phyloP scores from a whole-genome alignment of 1,284 basidiomycete genomes.

The Mycena citricolor region DNA sequence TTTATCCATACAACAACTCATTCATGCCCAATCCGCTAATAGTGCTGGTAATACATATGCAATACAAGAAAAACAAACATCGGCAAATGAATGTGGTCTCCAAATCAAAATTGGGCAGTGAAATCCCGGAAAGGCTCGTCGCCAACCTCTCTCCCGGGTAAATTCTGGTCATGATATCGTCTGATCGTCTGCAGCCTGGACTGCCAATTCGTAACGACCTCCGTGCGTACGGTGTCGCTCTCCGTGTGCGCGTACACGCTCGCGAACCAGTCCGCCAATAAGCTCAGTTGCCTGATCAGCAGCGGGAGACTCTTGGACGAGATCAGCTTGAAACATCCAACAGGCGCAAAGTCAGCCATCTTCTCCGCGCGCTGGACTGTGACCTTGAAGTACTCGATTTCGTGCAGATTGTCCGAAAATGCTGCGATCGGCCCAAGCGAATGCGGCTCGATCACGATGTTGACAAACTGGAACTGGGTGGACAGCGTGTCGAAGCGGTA shows the following conservation, averaged over 20 bases:
- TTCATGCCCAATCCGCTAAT: no score
- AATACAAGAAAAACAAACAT: no score
- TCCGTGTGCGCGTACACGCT: constrained; percentile 79
- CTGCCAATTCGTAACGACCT: constrained; percentile 90
- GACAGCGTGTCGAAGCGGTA: constrained; percentile 90
- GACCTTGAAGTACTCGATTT: constrained; percentile 91
- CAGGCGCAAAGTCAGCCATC: constrained; percentile 89
- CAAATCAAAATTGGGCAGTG: constrained; percentile 3
- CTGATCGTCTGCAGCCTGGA: constrained; percentile 77
- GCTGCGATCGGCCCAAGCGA: constrained; percentile 81
- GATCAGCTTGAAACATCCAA: constrained; percentile 91
- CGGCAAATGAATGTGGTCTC: no score
- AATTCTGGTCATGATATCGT: no score
- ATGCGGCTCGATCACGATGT: constrained; percentile 95
- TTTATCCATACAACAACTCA: no score
- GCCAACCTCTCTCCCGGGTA: constrained; percentile 1
- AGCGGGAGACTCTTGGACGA: constrained; percentile 82
- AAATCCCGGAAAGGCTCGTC: constrained; percentile 3
- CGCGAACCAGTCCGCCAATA: constrained; percentile 87
- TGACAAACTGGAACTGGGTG: constrained; percentile 97
- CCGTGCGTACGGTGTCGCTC: constrained; percentile 63
- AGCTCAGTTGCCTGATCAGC: constrained; percentile 81
- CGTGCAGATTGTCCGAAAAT: constrained; percentile 74
- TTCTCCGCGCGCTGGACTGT: constrained; percentile 81
- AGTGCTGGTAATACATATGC: no score